Base-by-base conservation (phyloP, 805 yeast species). In the Myxozyma vanderwaltii region DNA sequence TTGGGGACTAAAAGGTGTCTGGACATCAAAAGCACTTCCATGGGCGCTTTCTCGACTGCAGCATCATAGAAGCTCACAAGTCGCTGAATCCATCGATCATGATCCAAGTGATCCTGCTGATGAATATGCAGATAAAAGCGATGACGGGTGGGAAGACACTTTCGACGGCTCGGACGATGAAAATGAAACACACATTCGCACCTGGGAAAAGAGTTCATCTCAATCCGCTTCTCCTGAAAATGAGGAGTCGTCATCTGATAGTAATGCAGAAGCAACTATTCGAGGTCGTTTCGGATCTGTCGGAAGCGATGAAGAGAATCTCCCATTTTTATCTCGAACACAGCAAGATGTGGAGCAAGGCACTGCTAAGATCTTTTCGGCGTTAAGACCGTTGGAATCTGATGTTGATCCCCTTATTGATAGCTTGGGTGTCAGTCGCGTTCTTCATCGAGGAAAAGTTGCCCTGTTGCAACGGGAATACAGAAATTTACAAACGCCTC, bases 1-100 rank as follows among this genome's bases (percentile, higher is more conserved):
- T 0, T 72, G 75, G 75, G 74, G 72, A 13, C 59, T 72, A 19
- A 68, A 68, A 51, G 73, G 71, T 3, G 60, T 67, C 8, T 71
- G 73, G 73, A 67, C 67, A 0, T 57, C 65, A 13, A 43, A 51
- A 36, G 17, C 54, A 13, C 38, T 60, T 2, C 63, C 65, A 6
- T 55, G 60, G 63, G 50, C 58, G 10, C 56, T 59, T 27, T 53
- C 65, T 5, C 63, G 58, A 17, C 40, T 62, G 21, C 65, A 62
- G 46, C 61, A 59, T 43, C 64, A 51, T 33, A 43, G 63, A 15
- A 56, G 46, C n/a, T 54, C 58, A 3, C 63, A 52, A 23, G 27
- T 47, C 21, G 56, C 53, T 4, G 59, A 62, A n/a, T 35, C 47
- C 41, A 31, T 57, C n/a, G 64, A 60, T 27, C 54, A 60, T 10